Base-by-base conservation (phyloP, 495 filamentous ascomycete genomes). In the Bacidia rubella region DNA sequence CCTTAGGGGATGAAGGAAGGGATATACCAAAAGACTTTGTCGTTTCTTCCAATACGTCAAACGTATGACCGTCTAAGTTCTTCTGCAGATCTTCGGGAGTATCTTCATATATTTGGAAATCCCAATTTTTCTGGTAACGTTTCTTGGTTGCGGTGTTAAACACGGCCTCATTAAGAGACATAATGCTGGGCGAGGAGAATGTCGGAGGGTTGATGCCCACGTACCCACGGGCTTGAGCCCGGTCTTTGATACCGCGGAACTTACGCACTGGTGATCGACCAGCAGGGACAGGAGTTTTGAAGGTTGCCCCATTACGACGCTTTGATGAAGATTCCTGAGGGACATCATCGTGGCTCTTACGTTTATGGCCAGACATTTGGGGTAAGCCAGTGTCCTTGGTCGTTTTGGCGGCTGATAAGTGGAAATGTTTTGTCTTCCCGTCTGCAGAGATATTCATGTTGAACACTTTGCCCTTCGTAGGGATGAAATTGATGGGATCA, bases 51-150 rank as follows among this genome's bases (percentile, higher is more conserved):
- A n/a, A n/a, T n/a, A n/a, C n/a, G n/a, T n/a, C n/a, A n/a, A n/a
- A n/a, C n/a, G n/a, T n/a, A n/a, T n/a, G n/a, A n/a, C n/a, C n/a
- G n/a, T n/a, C n/a, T n/a, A n/a, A n/a, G n/a, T n/a, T n/a, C n/a
- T n/a, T n/a, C n/a, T n/a, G n/a, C n/a, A n/a, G n/a, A 58, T 98
- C 86, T 58, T 93, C 85, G 26, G 79, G 77, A 0, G 86, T 86
- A 66, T 98, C 92, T 63, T 95, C 90, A 61, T 98, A 81, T 65
- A 98, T 97, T 40, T 88, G 81, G 64, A 97, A 97, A 69, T 83
- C 82, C 90, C 90, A 96, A 20, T 48, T 53, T 24, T 56, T 60
- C 23, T 58, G 48, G 39, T 50, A 27, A 17, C 61, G 27, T 22
- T 71, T 68, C 66, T 25, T 53, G 68, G 71, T 47, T 61, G 49